Conservation (phyloP, 2,329 filamentous ascomycete genomes). For the Phoma herbarum region DNA sequence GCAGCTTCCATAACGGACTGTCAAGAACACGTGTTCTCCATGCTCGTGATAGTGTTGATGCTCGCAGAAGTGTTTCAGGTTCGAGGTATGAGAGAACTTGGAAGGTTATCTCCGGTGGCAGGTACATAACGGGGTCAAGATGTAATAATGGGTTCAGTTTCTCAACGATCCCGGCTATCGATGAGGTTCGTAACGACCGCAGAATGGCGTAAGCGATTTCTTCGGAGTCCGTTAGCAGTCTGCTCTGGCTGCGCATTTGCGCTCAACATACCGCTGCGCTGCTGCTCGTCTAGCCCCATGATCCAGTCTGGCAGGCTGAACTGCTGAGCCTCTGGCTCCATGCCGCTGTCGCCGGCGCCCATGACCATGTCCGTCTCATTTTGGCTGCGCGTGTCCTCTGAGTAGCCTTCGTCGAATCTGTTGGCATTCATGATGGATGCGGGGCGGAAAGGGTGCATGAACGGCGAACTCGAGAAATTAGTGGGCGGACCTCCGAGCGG, state of each 20-base stretch:
- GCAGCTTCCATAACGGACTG: slow-evolving; percentile 81
- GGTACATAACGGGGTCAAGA: slow-evolving; percentile 86
- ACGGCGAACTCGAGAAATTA: slow-evolving; percentile 44
- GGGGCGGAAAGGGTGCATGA: slow-evolving; percentile 49
- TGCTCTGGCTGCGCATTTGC: neutral
- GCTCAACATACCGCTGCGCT: slow-evolving; percentile 61
- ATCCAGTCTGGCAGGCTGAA: slow-evolving; percentile 63
- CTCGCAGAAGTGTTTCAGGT: slow-evolving; percentile 78
- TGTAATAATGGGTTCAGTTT: slow-evolving; percentile 84
- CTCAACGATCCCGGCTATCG: slow-evolving; percentile 81
- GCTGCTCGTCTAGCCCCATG: slow-evolving; percentile 61
- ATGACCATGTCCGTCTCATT: slow-evolving; percentile 54
- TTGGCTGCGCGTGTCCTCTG: slow-evolving; percentile 72
- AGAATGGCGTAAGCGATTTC: slow-evolving; percentile 84
- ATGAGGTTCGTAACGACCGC: slow-evolving; percentile 78
- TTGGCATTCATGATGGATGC: slow-evolving; percentile 49
- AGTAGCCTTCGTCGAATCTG: slow-evolving; percentile 83
- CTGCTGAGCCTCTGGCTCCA: slow-evolving; percentile 38
- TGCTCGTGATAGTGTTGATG: slow-evolving; percentile 78
- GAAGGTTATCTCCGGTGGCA: slow-evolving; percentile 90
- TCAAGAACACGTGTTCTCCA: slow-evolving; percentile 88
- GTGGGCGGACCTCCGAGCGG: slow-evolving; percentile 29
- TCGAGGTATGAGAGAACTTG: slow-evolving; percentile 89
- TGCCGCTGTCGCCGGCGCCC: slow-evolving; percentile 48
- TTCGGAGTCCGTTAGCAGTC: slow-evolving; percentile 52